Evolutionary conservation across 257 asterid genomes (phyloP).

Genomic region (Solanum chilense): DNA sequence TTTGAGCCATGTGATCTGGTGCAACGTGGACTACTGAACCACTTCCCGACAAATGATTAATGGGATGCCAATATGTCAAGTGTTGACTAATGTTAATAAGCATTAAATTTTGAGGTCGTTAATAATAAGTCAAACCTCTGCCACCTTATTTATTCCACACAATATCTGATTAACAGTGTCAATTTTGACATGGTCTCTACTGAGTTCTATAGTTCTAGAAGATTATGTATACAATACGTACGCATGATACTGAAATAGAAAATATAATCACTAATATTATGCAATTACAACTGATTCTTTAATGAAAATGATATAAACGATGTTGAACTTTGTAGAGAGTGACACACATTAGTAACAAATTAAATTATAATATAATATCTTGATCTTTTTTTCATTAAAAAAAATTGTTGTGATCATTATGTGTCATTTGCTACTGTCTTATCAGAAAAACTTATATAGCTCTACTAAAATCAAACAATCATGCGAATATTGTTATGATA

Average conservation of each 20-base stretch:
- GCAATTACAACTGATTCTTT: rapidly evolving
- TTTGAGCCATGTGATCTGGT: not conserved
- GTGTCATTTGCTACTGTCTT: not conserved
- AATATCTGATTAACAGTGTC: not conserved
- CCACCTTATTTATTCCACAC: not conserved
- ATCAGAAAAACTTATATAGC: not conserved
- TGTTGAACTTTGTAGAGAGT: not conserved
- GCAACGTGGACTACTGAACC: not conserved
- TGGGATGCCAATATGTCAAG: not conserved
- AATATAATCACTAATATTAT: not conserved
- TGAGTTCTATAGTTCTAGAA: not conserved
- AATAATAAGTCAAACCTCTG: not conserved
- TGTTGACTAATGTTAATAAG: not conserved
- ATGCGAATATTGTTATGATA: not conserved
- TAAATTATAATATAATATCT: not conserved
- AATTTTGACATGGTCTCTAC: not conserved
- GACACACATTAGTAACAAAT: not conserved
- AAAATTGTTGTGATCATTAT: not conserved
- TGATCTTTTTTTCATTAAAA: not conserved
- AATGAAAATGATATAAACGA: rapidly evolving
- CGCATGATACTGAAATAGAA: not conserved
- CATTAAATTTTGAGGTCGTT: not conserved
- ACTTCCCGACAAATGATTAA: not conserved
- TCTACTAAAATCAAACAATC: not conserved
- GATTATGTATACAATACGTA: not conserved